Percentiles rank a stretch among this genome's conserved stretches.
phyloP scores from a whole-genome alignment of 352 stramenopile species.

The Globisporangium nunn region DNA sequence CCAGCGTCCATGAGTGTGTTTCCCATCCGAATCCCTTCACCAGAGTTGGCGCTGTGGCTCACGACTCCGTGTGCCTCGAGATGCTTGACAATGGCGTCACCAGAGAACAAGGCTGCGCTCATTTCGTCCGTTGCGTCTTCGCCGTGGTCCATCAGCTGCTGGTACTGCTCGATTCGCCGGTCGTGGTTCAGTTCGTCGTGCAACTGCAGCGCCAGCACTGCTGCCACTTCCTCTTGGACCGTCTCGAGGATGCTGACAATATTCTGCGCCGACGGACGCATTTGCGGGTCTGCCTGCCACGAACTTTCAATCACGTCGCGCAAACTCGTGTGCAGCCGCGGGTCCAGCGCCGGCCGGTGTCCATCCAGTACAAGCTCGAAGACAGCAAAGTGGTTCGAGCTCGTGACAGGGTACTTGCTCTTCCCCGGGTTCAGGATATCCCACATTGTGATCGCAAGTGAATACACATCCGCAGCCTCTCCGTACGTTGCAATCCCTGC shows the following conservation, averaged over 20 bases:
- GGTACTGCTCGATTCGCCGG: background rate
- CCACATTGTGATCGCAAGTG: constrained; percentile 55
- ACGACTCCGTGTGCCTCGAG: constrained; percentile 24
- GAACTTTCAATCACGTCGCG: constrained; percentile 45
- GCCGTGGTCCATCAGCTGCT: background rate
- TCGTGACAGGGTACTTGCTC: constrained; percentile 32
- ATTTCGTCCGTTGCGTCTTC: background rate
- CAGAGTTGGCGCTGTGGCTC: constrained; percentile 13
- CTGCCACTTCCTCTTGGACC: constrained; percentile 57
- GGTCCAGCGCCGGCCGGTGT: constrained; percentile 35
- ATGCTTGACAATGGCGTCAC: constrained; percentile 21
- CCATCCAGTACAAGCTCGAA: constrained; percentile 46
- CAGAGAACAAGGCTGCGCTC: constrained; percentile 17
- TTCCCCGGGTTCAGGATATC: constrained; percentile 50
- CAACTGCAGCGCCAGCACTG: constrained; percentile 36
- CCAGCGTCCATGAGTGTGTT: constrained; percentile 57
- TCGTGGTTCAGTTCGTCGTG: constrained; percentile 25
- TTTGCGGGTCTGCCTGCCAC: constrained; percentile 46
- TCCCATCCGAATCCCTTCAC: constrained; percentile 37
- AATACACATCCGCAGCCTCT: constrained; percentile 67
- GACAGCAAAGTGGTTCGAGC: constrained; percentile 39
- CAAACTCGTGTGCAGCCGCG: constrained; percentile 27
- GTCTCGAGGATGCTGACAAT: constrained; percentile 43
- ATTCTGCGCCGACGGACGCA: constrained; percentile 34
- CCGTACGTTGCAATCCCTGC: constrained; percentile 43